Evolutionary conservation across 805 yeast genomes (phyloP).

Genomic region (Saccharomyces paradoxus): DNA sequence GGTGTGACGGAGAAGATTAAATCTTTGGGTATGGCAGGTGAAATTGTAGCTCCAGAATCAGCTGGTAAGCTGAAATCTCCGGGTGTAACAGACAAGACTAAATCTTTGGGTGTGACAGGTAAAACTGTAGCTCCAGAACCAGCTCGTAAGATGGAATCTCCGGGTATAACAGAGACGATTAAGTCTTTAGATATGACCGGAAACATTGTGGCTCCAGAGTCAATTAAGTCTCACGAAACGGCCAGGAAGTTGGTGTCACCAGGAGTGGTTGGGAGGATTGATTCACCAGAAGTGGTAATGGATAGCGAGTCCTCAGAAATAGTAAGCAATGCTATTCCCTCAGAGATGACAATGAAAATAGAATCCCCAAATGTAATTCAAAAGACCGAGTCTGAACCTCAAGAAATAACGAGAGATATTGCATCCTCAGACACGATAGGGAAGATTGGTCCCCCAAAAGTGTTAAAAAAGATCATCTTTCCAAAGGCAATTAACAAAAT

Average conservation of each 20-base stretch:
- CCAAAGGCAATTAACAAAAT: neutral
- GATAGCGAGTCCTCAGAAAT: neutral
- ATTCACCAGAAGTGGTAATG: neutral
- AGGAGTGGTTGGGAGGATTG: neutral
- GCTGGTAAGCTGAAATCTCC: neutral
- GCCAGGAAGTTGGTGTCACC: neutral
- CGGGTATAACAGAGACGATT: neutral
- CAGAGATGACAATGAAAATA: neutral
- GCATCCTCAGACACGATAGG: neutral
- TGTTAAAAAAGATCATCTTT: neutral
- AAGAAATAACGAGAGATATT: neutral
- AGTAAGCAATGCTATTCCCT: neutral
- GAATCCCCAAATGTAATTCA: neutral
- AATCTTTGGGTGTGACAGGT: too few relatives aligned
- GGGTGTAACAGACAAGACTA: neutral
- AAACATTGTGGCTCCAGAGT: too few relatives aligned
- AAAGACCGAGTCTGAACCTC: neutral
- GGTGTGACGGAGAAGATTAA: neutral
- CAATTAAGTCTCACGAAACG: neutral
- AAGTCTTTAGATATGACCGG: too few relatives aligned
- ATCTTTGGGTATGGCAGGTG: neutral
- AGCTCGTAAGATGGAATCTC: neutral
- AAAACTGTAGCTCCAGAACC: neutral
- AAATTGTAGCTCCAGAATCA: neutral
- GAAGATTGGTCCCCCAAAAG: neutral